Evolutionary conservation across 2,329 filamentous ascomycete genomes (phyloP).

Genomic region (Madurella fahalii): DNA sequence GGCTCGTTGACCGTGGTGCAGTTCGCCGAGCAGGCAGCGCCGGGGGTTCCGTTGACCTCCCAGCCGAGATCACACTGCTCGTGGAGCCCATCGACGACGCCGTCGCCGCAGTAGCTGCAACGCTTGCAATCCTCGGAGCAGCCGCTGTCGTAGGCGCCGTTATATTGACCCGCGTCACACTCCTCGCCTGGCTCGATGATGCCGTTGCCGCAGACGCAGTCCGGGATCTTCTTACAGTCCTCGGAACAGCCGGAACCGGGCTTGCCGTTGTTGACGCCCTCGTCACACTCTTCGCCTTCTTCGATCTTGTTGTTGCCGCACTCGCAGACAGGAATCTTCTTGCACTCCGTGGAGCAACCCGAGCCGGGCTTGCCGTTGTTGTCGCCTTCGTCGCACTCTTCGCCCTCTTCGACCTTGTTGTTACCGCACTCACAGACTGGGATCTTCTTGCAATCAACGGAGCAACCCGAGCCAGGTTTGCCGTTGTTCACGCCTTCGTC

Average conservation of each 20-base stretch:
- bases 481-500: slow-evolving; percentile 11
- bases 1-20: slow-evolving; percentile 10
- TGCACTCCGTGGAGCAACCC: slow-evolving; percentile 7
- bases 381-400: slow-evolving; percentile 9
- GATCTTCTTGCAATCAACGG: slow-evolving; percentile 3
- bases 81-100: slow-evolving; percentile 4
- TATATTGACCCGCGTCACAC: slow-evolving; percentile 13
- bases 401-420: not conserved
- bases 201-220: slow-evolving; percentile 10
- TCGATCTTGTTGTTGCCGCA: slow-evolving; percentile 2
- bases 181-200: slow-evolving; percentile 6
- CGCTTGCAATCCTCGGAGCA: slow-evolving; percentile 14
- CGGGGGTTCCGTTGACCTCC: slow-evolving; percentile 17
- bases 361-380: slow-evolving; percentile 8
- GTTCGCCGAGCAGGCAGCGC: slow-evolving; percentile 12
- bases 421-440: slow-evolving; percentile 4
- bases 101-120: slow-evolving; percentile 21
- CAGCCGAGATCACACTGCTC: slow-evolving; percentile 20
- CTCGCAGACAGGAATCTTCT: not conserved
- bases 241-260: too few species aligned
- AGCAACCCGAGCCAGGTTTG: slow-evolving; percentile 5
- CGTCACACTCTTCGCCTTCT: slow-evolving; percentile 3
- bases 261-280: slow-evolving; percentile 7
- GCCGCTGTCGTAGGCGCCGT: slow-evolving; percentile 17
- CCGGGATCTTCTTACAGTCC: not conserved